Percentiles rank a stretch among this genome's conserved stretches.
Conservation (phyloP, 2,329 filamentous ascomycete species). For the Fusarium clavum region DNA sequence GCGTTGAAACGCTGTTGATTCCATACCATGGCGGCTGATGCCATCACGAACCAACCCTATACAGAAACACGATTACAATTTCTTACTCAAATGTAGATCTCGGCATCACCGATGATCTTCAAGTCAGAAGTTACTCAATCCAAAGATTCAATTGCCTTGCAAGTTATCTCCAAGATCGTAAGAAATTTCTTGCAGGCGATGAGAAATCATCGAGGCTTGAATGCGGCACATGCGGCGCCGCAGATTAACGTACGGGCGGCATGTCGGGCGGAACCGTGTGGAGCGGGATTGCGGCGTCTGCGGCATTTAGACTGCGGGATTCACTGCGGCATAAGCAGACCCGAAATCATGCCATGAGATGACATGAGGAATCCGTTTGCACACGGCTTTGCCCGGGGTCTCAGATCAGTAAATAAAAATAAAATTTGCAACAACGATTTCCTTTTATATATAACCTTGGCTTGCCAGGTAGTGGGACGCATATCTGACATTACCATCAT, state of each 20-base stretch:
- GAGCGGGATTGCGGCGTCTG: not conserved
- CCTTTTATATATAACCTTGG: constrained; percentile 23
- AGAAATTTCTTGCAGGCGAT: not conserved
- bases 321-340: constrained; percentile 16
- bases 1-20: rapidly evolving
- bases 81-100: rapidly evolving
- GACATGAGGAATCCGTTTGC: constrained; percentile 19
- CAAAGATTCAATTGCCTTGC: not conserved
- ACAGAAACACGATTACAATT: too few relatives aligned
- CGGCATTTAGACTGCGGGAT: constrained; percentile 3
- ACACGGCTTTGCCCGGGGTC: constrained; percentile 21
- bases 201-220: not conserved
- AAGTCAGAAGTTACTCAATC: rapidly evolving
- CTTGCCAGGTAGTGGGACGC: constrained; percentile 13
- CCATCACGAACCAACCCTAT: not conserved
- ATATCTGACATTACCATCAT: constrained; percentile 3
- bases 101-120: not conserved
- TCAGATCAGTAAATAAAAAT: not conserved
- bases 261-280: constrained; percentile 16
- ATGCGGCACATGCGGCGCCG: constrained; percentile 7
- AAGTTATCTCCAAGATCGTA: not conserved
- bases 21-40: not conserved
- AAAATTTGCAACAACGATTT: constrained; percentile 1
- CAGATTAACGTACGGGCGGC: constrained; percentile 9
- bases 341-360: constrained; percentile 30